Evolutionary conservation across 768 basidiomycete species (phyloP).

Genomic region (Russula earlei): DNA sequence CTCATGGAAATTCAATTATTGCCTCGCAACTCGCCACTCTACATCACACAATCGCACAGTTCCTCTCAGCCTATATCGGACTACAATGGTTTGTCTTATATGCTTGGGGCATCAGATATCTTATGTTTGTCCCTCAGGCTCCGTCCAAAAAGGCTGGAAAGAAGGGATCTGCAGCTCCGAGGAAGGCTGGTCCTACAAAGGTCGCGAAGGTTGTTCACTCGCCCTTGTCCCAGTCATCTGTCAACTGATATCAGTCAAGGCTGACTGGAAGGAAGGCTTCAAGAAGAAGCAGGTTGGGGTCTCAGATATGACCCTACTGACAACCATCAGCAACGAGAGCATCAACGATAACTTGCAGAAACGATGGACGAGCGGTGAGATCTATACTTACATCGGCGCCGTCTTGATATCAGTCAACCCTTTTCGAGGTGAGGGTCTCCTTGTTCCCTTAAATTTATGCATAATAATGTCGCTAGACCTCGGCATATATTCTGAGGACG

Average conservation of each 20-base stretch:
- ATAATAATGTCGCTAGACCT: conserved; percentile 49
- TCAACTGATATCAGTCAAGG: conserved; percentile 38
- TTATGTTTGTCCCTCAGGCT: conserved; percentile 34
- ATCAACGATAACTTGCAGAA: conserved; percentile 98
- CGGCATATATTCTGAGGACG: conserved; percentile 93
- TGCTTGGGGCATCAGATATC: background rate
- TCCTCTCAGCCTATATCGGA: conserved; percentile 3
- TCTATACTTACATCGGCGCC: conserved; percentile 98
- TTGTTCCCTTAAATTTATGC: background rate
- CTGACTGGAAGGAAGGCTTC: conserved; percentile 99
- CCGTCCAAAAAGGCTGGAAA: conserved; percentile 87
- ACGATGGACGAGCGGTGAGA: conserved; percentile 89
- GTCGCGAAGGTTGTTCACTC: conserved; percentile 61
- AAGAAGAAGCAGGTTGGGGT: conserved; percentile 99
- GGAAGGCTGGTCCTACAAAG: conserved; percentile 49
- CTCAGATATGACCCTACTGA: conserved; percentile 95
- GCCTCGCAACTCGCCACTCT: background rate
- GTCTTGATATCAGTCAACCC: conserved; percentile 99
- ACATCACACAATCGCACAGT: conserved; percentile 2
- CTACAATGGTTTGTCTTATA: conserved; percentile 8
- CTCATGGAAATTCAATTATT: background rate
- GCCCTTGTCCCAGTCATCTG: background rate
- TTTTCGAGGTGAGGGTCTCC: conserved; percentile 58
- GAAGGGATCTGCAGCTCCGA: conserved; percentile 57
- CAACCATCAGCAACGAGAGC: conserved; percentile 93